A percentile compares a stretch with the other conserved stretches of the same genome.
These are phyloP conservation scores for Insectozyma bohioensis DNA, from an alignment of 1,139 yeast species.

Conservation along the genomic window DNA sequence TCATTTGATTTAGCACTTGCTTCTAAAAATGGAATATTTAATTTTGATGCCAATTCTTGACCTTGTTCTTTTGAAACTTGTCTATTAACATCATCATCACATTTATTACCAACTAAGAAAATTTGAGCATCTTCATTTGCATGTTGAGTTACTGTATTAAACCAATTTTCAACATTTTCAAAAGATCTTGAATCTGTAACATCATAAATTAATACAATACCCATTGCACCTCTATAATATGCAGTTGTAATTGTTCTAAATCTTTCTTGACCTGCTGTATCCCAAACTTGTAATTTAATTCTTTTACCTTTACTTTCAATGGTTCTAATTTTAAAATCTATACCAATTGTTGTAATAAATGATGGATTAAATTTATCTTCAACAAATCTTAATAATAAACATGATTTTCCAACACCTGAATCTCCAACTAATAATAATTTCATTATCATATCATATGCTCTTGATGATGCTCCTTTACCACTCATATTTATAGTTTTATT, in stretches of 20 bases:
- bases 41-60: conserved; percentile 79
- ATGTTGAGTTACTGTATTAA: conserved; percentile 90
- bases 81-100: conserved; percentile 77
- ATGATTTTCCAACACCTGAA: conserved; percentile 96
- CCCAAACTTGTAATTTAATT: conserved; percentile 97
- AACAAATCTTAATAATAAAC: conserved; percentile 88
- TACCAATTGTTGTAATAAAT: conserved; percentile 95
- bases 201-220: conserved; percentile 92
- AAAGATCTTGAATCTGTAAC: conserved; percentile 94
- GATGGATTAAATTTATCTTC: conserved; percentile 97
- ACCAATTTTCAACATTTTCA: conserved; percentile 86
- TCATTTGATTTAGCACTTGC: conserved; percentile 93
- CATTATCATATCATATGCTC: conserved; percentile 92
- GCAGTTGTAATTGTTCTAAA: conserved; percentile 98
- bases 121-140: conserved; percentile 95
- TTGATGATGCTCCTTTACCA: conserved; percentile 55
- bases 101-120: conserved; percentile 92
- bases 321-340: conserved; percentile 96
- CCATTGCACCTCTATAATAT: conserved; percentile 98
- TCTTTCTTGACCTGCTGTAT: conserved; percentile 98
- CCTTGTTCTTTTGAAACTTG: conserved; percentile 89
- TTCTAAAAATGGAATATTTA: conserved; percentile 89
- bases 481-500: conserved; percentile 7
- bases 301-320: conserved; percentile 91
- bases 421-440: conserved; percentile 93